Base-by-base conservation (phyloP, 257 asterid species). In the Ocimum tenuiflorum region DNA sequence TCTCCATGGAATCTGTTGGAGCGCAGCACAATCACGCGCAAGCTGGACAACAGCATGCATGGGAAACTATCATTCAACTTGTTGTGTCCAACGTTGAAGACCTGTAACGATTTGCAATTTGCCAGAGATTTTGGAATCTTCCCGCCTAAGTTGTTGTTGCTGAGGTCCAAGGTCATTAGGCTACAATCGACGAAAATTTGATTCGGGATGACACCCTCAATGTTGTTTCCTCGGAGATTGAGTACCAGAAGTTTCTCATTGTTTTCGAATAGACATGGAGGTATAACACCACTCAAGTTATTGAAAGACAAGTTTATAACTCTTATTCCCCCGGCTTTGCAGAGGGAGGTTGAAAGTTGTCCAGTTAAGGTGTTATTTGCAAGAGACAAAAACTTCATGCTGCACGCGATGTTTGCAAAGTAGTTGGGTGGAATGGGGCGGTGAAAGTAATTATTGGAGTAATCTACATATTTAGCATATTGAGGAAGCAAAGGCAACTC, bases 21-120 rank as follows among this genome's bases (percentile, higher is more conserved):
- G 60, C n/a, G n/a, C n/a, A 18, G 83, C 85, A 22, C 86, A 86
- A 13, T 86, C 86, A 0, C 72, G 85, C n/a, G n/a, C 78, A 88
- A 64, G 42, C 65, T 57, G 64, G 85, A 73, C 49, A 49, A 73
- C 56, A 75, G 69, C 70, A 65, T 24, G 67, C 79, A 79, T 0
- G 89, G 89, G 53, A 81, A 81, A 0, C 27, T 14, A 45, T 70
- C 89, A 0, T 65, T 24, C 1, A 83, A 62, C 0, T 51, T 36
- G 68, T 83, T 83, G 81, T 79, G 72, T 18, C 83, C 88, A 5
- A 76, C 63, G 36, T 67, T 72, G 38, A 80, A 0, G 4, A 83
- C 76, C 61, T 80, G 81, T 33, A 83, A 60, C 31, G 63, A 39
- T 4, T 7, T 58, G 72, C 88, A 83, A 19, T 78, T 78, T 52